Base-by-base conservation (phyloP, 345 rosid species). In the Geranium brycei region DNA sequence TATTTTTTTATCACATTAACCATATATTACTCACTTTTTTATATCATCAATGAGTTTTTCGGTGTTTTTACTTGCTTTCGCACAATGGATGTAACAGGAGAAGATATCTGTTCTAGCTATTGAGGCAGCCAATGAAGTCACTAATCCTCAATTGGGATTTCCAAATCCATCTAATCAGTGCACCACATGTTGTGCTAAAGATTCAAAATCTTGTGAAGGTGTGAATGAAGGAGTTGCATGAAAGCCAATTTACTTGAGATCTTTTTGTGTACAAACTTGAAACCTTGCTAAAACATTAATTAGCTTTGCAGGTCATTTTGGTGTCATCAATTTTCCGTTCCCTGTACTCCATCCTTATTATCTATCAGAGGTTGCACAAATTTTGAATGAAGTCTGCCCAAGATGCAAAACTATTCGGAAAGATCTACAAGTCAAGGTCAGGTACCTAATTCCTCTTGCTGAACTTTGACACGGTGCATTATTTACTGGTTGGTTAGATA, bases 371-470 rank as follows among this genome's bases (percentile, higher is more conserved):
- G 81, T 88, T 67, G 83, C 76, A 6, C 68, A 80, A 19, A 59
- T 93, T 64, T 64, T 93, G 60, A 93, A 93, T 66, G 82, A 81
- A 71, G 72, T 83, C 65, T 93, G 99, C 66, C 97, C 99, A 7
- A 85, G 84, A 31, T 93, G 99, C 76, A 90, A 85, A 83, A 76
- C 91, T 66, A 62, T 85, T 31, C 74, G 86, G 69, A 77, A 83
- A 73, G 82, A 84, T 67, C 31, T 68, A 65, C 58, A 66, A 66
- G 68, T 56, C 66, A 87, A 82, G 93, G 93, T 87, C 66, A 71
- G 85, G 68, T 72, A 67, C 65, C 77, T 63, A 67, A 60, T 62
- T 62, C 41, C 41, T 30, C 64, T 41, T 62, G 62, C 30, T 72
- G 56, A 67, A 57, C 59, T 31, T 64, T 58, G 14, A 17, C 4